Base-by-base conservation (phyloP, 2,329 filamentous ascomycete genomes). In the Teratosphaeria destructans region DNA sequence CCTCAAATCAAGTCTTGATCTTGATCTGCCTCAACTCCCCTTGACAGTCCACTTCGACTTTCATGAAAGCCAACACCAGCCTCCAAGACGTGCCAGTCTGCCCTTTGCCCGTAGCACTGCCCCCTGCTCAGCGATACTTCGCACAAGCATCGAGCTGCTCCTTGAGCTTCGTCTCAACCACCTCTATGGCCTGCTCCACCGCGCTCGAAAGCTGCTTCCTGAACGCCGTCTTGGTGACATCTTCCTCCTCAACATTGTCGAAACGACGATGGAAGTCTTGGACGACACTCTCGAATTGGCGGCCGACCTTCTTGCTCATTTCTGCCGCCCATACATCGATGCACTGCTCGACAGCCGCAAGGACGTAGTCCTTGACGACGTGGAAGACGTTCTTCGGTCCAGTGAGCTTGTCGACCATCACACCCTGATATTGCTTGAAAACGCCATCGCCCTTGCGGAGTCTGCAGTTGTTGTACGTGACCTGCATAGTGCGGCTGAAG, bases 241-340 rank as follows among this genome's bases (percentile, higher is more conserved):
- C 49, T 47, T 58, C 35, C 29, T 32, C 56, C 47, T 58, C 56
- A 5, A 35, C 11, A 37, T 23, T 27, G 7, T 7, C 34, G n/a
- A 34, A 58, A 23, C 56, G 56, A 16, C 47, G 14, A 16, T 58
- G 11, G 29, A 58, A 58, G 56, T 58, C 56, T 5, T 39, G n/a
- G 5, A 53, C 14, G 23, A 58, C 29, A 12, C n/a, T 16, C 49
- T 53, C 29, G 43, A 23, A 53, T 23, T 27, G 26, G n/a, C n/a
- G n/a, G 3, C 32, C 34, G 3, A 58, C 35, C 29, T 34, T 39
- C 34, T 35, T 39, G 47, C 29, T 26, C 23, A 27, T n/a, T 16
- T 12, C 34, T 6, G 12, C 34, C 19, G n/a, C 34, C 56, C 56
- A 58, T 8, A 23, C 16, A 5, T 58, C 26, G 26, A 58, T 19